Conservation (phyloP, 495 filamentous ascomycete genomes). For the Rhizodiscina lignyota region DNA sequence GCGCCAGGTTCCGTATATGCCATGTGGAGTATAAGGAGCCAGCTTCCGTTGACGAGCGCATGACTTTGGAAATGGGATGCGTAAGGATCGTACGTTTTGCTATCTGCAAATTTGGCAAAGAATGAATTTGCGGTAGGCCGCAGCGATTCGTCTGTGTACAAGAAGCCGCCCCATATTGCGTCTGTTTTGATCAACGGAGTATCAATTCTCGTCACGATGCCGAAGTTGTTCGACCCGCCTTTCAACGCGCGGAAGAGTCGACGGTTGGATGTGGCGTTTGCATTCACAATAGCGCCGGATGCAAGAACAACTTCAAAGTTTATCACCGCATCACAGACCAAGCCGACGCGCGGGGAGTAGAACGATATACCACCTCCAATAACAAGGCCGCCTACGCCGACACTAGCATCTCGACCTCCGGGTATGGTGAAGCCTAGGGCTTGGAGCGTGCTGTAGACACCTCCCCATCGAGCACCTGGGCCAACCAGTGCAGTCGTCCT, state of each 20-base stretch:
- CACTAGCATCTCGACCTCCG: slow-evolving; percentile 10
- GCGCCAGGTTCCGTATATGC: not conserved
- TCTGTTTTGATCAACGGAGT: slow-evolving; percentile 5
- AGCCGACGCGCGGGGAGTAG: slow-evolving; percentile 13
- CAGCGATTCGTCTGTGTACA: slow-evolving; percentile 6
- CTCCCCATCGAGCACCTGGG: slow-evolving; percentile 11
- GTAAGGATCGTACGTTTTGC: no score
- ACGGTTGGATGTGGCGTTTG: slow-evolving; percentile 6
- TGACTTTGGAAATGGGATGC: no score
- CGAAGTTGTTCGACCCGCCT: slow-evolving; percentile 17
- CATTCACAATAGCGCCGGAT: slow-evolving; percentile 12
- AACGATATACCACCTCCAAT: slow-evolving; percentile 17
- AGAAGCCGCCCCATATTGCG: slow-evolving; percentile 14
- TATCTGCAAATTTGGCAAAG: not conserved
- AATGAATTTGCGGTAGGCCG: not conserved
- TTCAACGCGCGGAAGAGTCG: slow-evolving; percentile 14
- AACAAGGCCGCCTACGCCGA: slow-evolving; percentile 13
- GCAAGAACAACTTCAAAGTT: slow-evolving; percentile 16
- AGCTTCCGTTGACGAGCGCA: not conserved
- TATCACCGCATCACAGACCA: slow-evolving; percentile 15
- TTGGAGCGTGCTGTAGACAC: slow-evolving; percentile 11
- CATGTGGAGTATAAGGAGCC: not conserved
- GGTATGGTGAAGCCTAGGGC: slow-evolving; percentile 8
- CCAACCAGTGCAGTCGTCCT: slow-evolving; percentile 7
- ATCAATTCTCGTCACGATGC: slow-evolving; percentile 11